Percentiles rank a stretch among this genome's conserved stretches.
Conservation (phyloP, 805 yeast species). For the Kluyveromyces aestuarii region DNA sequence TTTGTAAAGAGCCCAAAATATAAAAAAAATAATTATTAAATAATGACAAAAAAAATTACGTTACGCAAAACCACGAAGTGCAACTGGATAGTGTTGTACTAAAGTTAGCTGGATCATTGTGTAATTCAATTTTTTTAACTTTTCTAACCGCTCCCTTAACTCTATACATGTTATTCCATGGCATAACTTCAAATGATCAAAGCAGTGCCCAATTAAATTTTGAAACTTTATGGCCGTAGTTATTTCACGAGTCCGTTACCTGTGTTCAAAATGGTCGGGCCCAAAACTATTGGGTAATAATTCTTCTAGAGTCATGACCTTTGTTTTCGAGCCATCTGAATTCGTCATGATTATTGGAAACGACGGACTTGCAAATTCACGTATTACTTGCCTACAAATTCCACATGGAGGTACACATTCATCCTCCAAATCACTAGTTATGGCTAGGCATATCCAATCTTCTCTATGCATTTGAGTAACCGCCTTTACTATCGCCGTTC, state of each 20-base stretch:
- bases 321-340: slow-evolving; percentile 37
- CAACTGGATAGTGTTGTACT: too few relatives aligned
- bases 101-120: too few relatives aligned
- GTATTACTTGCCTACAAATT: slow-evolving; percentile 79
- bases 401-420: slow-evolving; percentile 82
- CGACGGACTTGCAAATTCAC: slow-evolving; percentile 57
- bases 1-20: too few relatives aligned
- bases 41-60: too few relatives aligned
- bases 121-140: too few relatives aligned
- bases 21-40: too few relatives aligned
- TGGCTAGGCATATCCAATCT: slow-evolving; percentile 21
- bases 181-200: too few relatives aligned
- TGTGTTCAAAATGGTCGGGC: slow-evolving; percentile 47
- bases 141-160: too few relatives aligned
- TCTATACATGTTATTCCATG: too few relatives aligned
- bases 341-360: slow-evolving; percentile 65
- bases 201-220: too few relatives aligned
- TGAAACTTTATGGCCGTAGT: background rate
- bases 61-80: too few relatives aligned
- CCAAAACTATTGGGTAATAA: slow-evolving; percentile 82
- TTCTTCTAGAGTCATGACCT: slow-evolving; percentile 45
- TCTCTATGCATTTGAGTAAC: slow-evolving; percentile 28
- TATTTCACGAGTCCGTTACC: background rate
- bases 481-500: slow-evolving; percentile 54
- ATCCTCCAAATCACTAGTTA: slow-evolving; percentile 30